Base-by-base conservation (phyloP, 2,329 filamentous ascomycete species). In the Colletotrichum lini region DNA sequence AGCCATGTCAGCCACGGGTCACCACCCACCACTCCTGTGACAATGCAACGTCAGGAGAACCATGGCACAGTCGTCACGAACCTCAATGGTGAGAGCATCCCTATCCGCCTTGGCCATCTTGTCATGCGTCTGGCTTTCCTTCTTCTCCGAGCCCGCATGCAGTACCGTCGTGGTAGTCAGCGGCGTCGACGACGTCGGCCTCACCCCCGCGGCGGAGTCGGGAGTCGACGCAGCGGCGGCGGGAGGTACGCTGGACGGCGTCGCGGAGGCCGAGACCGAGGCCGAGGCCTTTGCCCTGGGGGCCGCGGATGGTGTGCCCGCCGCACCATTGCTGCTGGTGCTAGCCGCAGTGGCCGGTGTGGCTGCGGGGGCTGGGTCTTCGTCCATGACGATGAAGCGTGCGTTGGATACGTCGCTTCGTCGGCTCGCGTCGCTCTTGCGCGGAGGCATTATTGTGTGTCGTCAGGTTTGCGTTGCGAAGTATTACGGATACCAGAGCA, bases 11-110 rank as follows among this genome's bases (percentile, higher is more conserved):
- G 23, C 44, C 58, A 26, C 16, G 18, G 42, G 30, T 35, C 30
- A 5, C 15, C n/a, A 26, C 30, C 21, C 59, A 40, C 13, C 47
- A 23, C 21, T 5, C 26, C 8, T 16, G 16, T 18, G 26, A n/a
- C 47, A 38, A 8, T 30, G 21, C 35, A 18, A 10, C 52, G n/a
- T n/a, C 52, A 16, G 52, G 12, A 23, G 40, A 38, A 47, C 49
- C 13, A 60, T 52, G 38, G 45, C 23, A 16, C 40, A 52, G 49
- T 23, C 26, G 35, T 26, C 2, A 64, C 78, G 60, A 78, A 90
- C 88, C 83, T 91, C 89, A 26, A 91, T 89, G 1, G 84, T 83
- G 1, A 87, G 76, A 6, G 80, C 77, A 62, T 87, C 84, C 74
- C 79, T 80, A 7, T 76, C 71, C 8, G 79, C 79, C 71, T 70